A percentile compares a stretch with the other conserved stretches of the same genome.
Conservation (phyloP, 1,284 basidiomycete genomes). For the Irpex sp. region DNA sequence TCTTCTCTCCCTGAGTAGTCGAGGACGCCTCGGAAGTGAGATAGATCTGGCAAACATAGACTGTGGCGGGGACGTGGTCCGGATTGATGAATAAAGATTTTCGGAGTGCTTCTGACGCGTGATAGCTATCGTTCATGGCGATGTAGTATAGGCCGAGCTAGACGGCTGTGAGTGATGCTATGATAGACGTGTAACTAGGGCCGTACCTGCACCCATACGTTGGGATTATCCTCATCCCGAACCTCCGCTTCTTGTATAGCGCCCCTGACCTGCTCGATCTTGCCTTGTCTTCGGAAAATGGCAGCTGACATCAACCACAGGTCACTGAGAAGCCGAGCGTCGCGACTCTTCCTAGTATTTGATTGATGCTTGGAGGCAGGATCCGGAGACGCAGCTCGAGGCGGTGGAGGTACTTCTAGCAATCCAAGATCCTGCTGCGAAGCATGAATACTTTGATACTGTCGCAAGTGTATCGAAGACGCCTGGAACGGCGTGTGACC, state of each 20-base stretch:
- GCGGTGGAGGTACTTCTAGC: conserved; percentile 31
- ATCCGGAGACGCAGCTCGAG: conserved; percentile 40
- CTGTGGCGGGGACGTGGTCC: conserved; percentile 71
- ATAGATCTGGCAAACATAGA: conserved; percentile 76
- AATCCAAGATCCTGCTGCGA: conserved; percentile 24
- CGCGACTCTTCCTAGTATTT: conserved; percentile 49
- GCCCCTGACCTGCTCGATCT: conserved; percentile 85
- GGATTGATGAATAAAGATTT: conserved; percentile 81
- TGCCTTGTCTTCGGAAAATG: conserved; percentile 86
- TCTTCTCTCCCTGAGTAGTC: conserved; percentile 7
- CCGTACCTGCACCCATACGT: conserved; percentile 90
- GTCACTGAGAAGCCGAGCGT: conserved; percentile 75
- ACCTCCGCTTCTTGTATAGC: conserved; percentile 96
- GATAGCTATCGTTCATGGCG: conserved; percentile 51
- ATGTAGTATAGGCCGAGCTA: conserved; percentile 78
- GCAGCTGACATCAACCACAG: conserved; percentile 95
- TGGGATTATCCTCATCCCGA: conserved; percentile 80
- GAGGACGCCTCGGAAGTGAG: conserved; percentile 35
- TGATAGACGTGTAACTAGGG: background rate
- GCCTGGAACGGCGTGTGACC: conserved; percentile 70
- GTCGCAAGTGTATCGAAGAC: conserved; percentile 83
- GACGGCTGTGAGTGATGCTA: conserved; percentile 9
- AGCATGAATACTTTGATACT: conserved; percentile 48
- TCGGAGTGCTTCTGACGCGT: conserved; percentile 73
- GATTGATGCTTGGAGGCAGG: conserved; percentile 32